phyloP scores from a whole-genome alignment of 352 stramenopile genomes.

The Pythium sp. region DNA sequence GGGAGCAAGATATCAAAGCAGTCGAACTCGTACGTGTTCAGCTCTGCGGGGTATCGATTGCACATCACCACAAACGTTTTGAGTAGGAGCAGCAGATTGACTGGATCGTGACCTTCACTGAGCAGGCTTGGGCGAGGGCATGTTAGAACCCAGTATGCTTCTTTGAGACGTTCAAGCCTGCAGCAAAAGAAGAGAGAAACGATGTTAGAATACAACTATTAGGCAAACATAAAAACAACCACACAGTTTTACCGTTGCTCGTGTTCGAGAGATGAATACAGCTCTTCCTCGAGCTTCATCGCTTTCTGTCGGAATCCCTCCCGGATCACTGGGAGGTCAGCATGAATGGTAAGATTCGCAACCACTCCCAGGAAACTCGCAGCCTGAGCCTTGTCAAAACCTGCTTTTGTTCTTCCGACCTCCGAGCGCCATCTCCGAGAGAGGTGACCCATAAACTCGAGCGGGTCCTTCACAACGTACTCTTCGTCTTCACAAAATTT shows the following conservation, averaged over 20 bases:
- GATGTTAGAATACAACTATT: not conserved
- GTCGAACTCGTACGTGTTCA: conserved; percentile 67
- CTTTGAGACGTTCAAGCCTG: conserved; percentile 42
- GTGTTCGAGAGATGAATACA: conserved; percentile 29
- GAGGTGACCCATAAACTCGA: conserved; percentile 84
- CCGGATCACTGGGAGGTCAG: conserved; percentile 35
- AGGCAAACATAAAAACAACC: not conserved
- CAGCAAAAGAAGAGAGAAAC: not conserved
- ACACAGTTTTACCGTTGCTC: conserved; percentile 33
- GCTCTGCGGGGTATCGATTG: conserved; percentile 47
- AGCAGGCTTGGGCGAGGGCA: conserved; percentile 65
- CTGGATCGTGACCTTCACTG: conserved; percentile 62
- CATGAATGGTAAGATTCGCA: conserved; percentile 8
- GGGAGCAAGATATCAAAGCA: conserved; percentile 60
- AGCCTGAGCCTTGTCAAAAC: conserved; percentile 39
- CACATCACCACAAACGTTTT: conserved; percentile 65
- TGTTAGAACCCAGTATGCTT: conserved; percentile 69
- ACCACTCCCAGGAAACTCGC: conserved; percentile 34
- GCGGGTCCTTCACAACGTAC: conserved; percentile 81
- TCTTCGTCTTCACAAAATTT: conserved; percentile 89
- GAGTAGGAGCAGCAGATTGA: conserved; percentile 68
- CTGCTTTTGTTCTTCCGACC: conserved; percentile 26
- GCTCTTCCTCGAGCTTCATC: conserved; percentile 30
- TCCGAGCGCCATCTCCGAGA: conserved; percentile 83
- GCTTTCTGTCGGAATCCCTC: conserved; percentile 56